Conservation (phyloP, 306 rosid genomes). For the Inga leiocalycina region DNA sequence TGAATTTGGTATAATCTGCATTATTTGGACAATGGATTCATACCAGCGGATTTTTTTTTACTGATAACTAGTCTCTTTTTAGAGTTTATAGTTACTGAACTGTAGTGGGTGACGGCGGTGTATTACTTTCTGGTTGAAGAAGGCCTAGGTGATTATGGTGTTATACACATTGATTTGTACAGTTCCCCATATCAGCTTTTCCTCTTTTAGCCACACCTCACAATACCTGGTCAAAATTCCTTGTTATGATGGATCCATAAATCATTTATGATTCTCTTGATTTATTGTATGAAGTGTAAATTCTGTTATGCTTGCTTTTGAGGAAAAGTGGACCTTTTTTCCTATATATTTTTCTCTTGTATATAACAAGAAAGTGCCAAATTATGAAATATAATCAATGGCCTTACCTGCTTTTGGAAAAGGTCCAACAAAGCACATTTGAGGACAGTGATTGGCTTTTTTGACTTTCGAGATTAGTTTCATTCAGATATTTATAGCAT, state of each 20-base stretch:
- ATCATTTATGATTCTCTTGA: background rate
- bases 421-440: background rate
- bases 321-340: background rate
- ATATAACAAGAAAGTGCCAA: background rate
- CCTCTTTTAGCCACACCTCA: background rate
- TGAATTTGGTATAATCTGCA: background rate
- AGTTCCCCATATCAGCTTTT: background rate
- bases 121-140: background rate
- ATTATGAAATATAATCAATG: background rate
- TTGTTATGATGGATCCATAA: background rate
- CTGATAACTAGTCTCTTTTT: background rate
- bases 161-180: background rate
- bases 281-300: background rate
- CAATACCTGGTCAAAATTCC: background rate
- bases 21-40: background rate
- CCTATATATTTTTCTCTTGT: background rate
- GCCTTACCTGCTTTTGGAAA: background rate
- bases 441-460: background rate
- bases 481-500: background rate
- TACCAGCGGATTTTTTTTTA: background rate
- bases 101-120: background rate
- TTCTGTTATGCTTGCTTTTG: background rate
- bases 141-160: background rate
- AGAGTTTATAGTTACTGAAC: background rate
- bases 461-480: background rate